phyloP scores from a whole-genome alignment of 768 basidiomycete genomes.

The Rickenella mellea region DNA sequence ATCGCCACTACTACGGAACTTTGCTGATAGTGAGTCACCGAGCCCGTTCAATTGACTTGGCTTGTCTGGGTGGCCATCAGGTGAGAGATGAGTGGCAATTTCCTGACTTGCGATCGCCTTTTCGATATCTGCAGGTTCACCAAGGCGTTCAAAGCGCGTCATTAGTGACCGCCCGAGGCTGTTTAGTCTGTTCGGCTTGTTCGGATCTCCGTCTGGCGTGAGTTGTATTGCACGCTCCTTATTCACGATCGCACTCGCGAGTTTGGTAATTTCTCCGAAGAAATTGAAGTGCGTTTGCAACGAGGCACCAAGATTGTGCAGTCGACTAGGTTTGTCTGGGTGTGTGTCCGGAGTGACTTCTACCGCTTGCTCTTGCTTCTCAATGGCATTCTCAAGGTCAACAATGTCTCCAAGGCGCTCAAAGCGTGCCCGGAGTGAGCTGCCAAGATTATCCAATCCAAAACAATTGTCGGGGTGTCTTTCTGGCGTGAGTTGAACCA shows the following conservation, averaged over 20 bases:
- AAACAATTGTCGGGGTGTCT: conserved; percentile 2
- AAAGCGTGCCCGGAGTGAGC: too few relatives aligned
- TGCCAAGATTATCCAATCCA: conserved; percentile 6
- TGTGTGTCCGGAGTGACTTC: too few relatives aligned
- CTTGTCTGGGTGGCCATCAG: conserved; percentile 7
- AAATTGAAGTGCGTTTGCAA: too few relatives aligned
- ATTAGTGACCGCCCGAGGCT: conserved; percentile 4
- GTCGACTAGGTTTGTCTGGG: too few relatives aligned
- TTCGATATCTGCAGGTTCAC: conserved; percentile 2
- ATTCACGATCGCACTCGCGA: too few relatives aligned
- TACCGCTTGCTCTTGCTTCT: conserved; percentile 1
- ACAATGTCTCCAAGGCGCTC: too few relatives aligned
- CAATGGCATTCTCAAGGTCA: conserved; percentile 7
- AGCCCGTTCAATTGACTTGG: conserved; percentile 6
- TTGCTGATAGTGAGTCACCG: conserved; percentile 5
- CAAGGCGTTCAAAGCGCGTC: conserved; percentile 6
- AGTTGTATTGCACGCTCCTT: too few relatives aligned
- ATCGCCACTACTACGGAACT: too few relatives aligned
- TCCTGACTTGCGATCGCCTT: not conserved
- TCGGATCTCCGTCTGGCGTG: conserved; percentile 6
- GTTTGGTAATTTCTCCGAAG: not conserved
- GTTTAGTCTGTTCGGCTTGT: conserved; percentile 1
- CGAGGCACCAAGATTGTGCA: too few relatives aligned
- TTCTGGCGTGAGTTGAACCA: conserved; percentile 5
- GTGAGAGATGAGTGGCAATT: too few relatives aligned